Conservation (phyloP, 352 stramenopile genomes). For the Pythium rhizo-oryzae region DNA sequence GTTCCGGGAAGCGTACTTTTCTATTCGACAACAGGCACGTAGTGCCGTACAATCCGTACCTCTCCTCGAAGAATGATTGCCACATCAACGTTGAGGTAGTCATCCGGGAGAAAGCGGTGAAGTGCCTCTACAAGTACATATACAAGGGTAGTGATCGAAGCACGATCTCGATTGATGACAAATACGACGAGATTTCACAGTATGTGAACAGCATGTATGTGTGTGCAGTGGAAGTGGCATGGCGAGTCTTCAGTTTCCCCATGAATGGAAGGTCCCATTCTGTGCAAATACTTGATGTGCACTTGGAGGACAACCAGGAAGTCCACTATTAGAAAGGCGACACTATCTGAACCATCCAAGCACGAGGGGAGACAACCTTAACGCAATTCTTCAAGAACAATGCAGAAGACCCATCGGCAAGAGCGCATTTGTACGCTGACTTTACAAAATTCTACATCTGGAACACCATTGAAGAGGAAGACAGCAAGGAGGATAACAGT, state of each 20-base stretch:
- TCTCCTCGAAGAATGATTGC: neutral
- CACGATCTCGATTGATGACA: constrained; percentile 2
- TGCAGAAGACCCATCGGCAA: neutral
- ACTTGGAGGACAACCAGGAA: constrained; percentile 7
- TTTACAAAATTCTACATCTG: constrained; percentile 1
- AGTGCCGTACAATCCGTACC: neutral
- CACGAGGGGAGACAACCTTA: neutral
- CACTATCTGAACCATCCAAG: constrained; percentile 20
- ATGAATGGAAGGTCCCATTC: constrained; percentile 13
- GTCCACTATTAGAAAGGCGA: constrained; percentile 23
- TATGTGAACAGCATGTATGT: constrained; percentile 16
- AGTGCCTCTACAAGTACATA: constrained; percentile 5
- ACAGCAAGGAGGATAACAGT: too few species aligned
- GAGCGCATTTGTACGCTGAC: constrained; percentile 1
- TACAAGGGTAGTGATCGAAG: constrained; percentile 7
- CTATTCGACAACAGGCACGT: neutral
- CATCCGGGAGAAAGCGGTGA: neutral
- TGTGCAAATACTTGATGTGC: neutral
- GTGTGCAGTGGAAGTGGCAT: constrained; percentile 2
- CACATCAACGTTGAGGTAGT: neutral
- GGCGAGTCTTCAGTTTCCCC: constrained; percentile 9
- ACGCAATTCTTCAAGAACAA: constrained; percentile 10
- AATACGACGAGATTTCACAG: constrained; percentile 11
- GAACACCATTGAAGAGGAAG: neutral
- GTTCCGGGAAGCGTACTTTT: neutral